A percentile compares a stretch with the other conserved stretches of the same genome.
These are phyloP conservation scores for Carallia pectinifolia DNA, from an alignment of 345 rosid species.

Conservation along the genomic window DNA sequence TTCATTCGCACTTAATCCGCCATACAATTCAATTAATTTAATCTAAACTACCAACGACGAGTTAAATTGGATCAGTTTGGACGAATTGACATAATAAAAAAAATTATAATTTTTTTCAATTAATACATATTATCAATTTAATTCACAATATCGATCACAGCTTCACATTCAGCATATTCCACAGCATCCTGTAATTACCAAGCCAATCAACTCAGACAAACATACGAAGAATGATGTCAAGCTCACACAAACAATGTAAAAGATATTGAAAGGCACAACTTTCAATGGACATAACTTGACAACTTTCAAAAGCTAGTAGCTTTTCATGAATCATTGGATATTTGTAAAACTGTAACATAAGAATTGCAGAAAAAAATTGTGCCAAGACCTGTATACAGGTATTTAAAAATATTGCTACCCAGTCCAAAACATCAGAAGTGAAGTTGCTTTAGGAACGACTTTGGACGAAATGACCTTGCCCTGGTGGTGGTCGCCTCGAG, in stretches of 20 bases:
- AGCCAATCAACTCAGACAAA: neutral
- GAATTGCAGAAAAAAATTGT: too few relatives aligned
- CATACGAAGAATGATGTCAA: neutral
- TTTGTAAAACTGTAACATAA: neutral
- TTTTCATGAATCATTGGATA: neutral
- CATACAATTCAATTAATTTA: too few relatives aligned
- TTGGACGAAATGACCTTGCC: conserved; percentile 79
- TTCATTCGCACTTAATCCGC: too few relatives aligned
- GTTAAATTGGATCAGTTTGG: too few relatives aligned
- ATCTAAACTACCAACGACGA: too few relatives aligned
- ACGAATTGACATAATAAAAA: too few relatives aligned
- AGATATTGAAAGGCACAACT: neutral
- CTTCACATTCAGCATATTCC: conserved; percentile 95
- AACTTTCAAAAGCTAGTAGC: neutral
- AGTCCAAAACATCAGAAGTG: neutral
- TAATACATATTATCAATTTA: too few relatives aligned
- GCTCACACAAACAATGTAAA: neutral
- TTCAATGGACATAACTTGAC: neutral
- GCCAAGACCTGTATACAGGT: neutral
- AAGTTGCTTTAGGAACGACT: conserved; percentile 40
- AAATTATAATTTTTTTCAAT: too few relatives aligned
- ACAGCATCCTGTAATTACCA: conserved; percentile 55
- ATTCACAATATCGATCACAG: conserved; percentile 21
- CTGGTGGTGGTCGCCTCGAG: conserved; percentile 93
- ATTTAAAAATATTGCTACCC: neutral